Base-by-base conservation (phyloP, 1,139 yeast genomes). In the Hansenula sp. region DNA sequence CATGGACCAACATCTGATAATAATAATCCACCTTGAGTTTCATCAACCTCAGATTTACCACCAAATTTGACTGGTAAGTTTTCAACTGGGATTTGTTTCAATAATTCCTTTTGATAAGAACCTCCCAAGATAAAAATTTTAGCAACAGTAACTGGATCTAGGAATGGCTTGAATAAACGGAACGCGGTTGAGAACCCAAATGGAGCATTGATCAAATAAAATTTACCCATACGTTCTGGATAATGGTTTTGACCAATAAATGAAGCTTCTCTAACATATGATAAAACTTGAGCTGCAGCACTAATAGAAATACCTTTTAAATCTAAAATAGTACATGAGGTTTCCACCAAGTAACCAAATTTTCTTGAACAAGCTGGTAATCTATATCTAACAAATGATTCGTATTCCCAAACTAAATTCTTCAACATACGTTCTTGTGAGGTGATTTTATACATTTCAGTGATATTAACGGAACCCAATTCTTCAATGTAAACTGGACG, bases 201-300 rank as follows among this genome's bases (percentile, higher is more conserved):
- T 50, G 99, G 99, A 2, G 99, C 96, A 64, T 93, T 93, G 69
- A 93, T 88, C 60, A 91, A 73, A 70, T 89, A 93, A 64, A 93
- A 93, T 68, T 89, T 90, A 60, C 99, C 98, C 98, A 93, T 91
- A 70, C 99, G 85, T 74, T 93, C 99, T n/a, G 99, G 99, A 66
- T 93, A 93, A 68, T 86, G 93, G 72, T 93, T 89, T 71, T 93
- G 99, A 51, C 98, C 97, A 61, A 93, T 89, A 58, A 77, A 72
- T 18, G 96, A 87, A 25, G 99, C 97, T 67, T 90, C 96, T 63
- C 84, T 81, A 45, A 93, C 96, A 67, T 91, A 93, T 24, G 84
- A 75, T 57, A 90, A 75, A 40, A 93, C 99, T 64, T 84, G 88
- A 52, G 84, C 80, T 33, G 96, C 96, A 42, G 94, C 71, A 30